phyloP scores from a whole-genome alignment of 768 basidiomycete genomes.

The Wakefieldia striispora region DNA sequence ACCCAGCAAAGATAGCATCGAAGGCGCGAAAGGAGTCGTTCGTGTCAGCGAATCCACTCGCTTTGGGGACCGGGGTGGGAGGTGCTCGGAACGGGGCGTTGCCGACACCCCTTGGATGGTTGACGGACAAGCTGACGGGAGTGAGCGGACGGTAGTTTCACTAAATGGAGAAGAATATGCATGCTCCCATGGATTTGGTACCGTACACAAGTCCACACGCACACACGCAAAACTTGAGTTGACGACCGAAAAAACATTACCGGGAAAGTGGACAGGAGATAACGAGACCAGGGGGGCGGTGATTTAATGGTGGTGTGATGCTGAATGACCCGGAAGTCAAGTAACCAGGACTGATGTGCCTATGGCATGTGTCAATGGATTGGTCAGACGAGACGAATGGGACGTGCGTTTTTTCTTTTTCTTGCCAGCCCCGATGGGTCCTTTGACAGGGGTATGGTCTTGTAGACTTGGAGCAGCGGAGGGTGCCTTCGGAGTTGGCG shows the following conservation, averaged over 20 bases:
- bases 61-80: conserved; percentile 61
- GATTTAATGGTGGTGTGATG: too few species aligned
- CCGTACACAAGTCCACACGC: not conserved
- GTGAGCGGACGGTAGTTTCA: conserved; percentile 46
- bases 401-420: conserved; percentile 76
- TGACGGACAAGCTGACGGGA: conserved; percentile 71
- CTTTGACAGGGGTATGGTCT: conserved; percentile 45
- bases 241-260: not conserved
- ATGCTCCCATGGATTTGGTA: not conserved
- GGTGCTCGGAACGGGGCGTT: conserved; percentile 59
- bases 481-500: conserved; percentile 32
- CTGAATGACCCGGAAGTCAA: conserved; percentile 7
- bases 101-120: conserved; percentile 76
- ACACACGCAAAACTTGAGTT: not conserved
- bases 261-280: not conserved
- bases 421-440: conserved; percentile 51
- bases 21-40: conserved; percentile 77
- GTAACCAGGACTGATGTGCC: conserved; percentile 25
- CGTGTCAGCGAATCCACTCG: conserved; percentile 77
- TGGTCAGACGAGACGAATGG: not conserved
- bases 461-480: conserved; percentile 39
- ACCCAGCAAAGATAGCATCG: conserved; percentile 64
- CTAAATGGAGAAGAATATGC: not conserved
- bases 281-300: too few species aligned
- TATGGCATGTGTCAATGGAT: conserved; percentile 8